Evolutionary conservation across 139 green algal species (phyloP), one percentile per base, ranked within the genome.

Genomic region (Trebouxia sp.): DNA sequence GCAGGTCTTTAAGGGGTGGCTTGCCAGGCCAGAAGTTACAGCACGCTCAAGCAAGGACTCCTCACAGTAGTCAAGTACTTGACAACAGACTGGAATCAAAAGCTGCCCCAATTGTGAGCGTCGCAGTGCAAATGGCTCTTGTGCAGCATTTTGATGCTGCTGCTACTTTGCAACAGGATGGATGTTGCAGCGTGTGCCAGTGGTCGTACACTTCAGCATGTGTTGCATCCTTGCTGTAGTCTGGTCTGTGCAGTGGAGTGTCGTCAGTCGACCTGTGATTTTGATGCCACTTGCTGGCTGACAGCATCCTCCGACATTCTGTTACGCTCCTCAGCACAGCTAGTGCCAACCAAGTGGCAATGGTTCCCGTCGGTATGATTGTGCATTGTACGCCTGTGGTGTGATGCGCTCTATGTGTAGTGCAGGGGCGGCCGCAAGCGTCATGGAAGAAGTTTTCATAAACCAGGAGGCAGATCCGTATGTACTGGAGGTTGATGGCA

Each of bases 401-500:
- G 58, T 69, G 58, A 69, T 69, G 42, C 42, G 58, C 58, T 42
- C 58, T 30, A 69, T 69, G 58, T 69, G 58, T 69, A 30, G 58
- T 69, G 58, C 58, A 69, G 58, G 28, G 58, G 58, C 58, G 12
- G n/a, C n/a, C 45, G 45, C 45, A 69, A 69, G 58, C 58, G 30
- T 69, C 58, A 69, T 69, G 58, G 58, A 69, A 65, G 53, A 65
- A 65, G 24, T 65, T 65, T 65, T 65, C 53, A 65, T 65, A 65
- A 65, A 65, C 53, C 53, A 65, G 24, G 53, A 65, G 53, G 53
- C 53, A 65, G 53, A 65, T 65, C 53, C 53, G 53, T 65, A 69
- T 69, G 58, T 69, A 69, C 58, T 69, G 58, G 58, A 69, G 58
- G 58, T 69, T 69, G 58, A 69, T 69, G 58, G 58, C 58, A 69